Conservation (phyloP, 176 grass and related monocot genomes). For the Guadua angustifolia region DNA sequence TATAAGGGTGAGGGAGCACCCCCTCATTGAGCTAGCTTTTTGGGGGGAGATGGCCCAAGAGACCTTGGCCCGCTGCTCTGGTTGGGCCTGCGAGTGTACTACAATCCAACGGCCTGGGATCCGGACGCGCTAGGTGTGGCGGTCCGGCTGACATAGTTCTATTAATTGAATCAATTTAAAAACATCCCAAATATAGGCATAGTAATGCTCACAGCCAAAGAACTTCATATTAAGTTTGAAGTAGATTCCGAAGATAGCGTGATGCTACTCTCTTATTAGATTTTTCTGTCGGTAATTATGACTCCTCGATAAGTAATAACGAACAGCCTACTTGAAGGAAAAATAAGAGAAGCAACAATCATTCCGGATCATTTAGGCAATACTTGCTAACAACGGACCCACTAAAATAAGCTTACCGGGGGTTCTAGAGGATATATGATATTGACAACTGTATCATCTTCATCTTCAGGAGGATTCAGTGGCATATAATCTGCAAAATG, state of each 20-base stretch:
- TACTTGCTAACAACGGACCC: conserved; percentile 13
- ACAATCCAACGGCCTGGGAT: too few relatives aligned
- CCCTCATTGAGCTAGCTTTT: too few relatives aligned
- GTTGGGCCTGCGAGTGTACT: too few relatives aligned
- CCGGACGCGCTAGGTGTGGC: too few relatives aligned
- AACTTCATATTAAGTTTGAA: background rate
- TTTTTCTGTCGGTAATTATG: conserved; percentile 17
- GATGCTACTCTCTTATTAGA: background rate
- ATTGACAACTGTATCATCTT: conserved; percentile 81
- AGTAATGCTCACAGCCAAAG: conserved; percentile 6
- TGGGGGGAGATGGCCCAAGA: too few relatives aligned
- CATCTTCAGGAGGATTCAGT: conserved; percentile 75
- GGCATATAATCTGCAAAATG: conserved; percentile 74
- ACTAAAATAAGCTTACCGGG: conserved; percentile 56
- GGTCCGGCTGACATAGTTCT: too few relatives aligned
- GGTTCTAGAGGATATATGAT: conserved; percentile 85
- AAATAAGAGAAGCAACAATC: conserved; percentile 12
- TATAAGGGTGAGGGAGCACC: too few relatives aligned
- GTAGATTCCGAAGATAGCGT: background rate
- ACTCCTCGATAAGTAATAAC: background rate
- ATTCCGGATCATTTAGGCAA: background rate
- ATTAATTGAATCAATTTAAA: conserved; percentile 15
- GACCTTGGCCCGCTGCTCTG: too few relatives aligned
- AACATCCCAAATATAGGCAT: background rate
- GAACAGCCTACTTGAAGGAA: background rate